Conservation (phyloP, 2,329 filamentous ascomycete genomes). For the Epichloe typhina region DNA sequence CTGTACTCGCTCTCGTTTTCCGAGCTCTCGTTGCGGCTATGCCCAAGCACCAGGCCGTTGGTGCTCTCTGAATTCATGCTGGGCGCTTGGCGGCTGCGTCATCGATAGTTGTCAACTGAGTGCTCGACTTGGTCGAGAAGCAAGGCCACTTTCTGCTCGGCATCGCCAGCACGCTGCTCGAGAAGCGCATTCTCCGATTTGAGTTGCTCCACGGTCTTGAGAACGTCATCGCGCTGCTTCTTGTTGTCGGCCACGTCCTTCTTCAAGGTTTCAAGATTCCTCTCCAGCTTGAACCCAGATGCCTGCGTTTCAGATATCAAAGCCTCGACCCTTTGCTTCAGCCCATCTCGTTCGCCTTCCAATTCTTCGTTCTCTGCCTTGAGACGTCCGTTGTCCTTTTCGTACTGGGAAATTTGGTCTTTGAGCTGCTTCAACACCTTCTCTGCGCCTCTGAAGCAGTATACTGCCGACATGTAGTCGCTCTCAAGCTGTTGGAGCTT, state of each 20-base stretch:
- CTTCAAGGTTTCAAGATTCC: conserved; percentile 53
- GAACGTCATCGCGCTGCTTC: conserved; percentile 54
- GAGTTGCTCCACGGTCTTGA: conserved; percentile 58
- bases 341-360: conserved; percentile 57
- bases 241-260: conserved; percentile 54
- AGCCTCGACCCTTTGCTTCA: conserved; percentile 55
- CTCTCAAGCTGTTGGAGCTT: conserved; percentile 90
- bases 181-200: conserved; percentile 71
- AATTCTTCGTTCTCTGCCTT: conserved; percentile 68
- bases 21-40: conserved; percentile 42
- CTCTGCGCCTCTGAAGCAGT: conserved; percentile 96
- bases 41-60: conserved; percentile 27
- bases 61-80: conserved; percentile 26
- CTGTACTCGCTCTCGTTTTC: conserved; percentile 51
- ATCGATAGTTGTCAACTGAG: conserved; percentile 88
- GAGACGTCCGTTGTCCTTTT: conserved; percentile 69
- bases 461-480: conserved; percentile 94
- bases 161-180: conserved; percentile 74
- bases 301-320: conserved; percentile 56
- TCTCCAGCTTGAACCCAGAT: conserved; percentile 56
- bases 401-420: conserved; percentile 88
- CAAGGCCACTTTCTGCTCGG: conserved; percentile 84
- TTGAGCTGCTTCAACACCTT: conserved; percentile 99
- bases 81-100: conserved; percentile 49
- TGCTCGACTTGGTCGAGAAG: conserved; percentile 89